A percentile compares a stretch with the other conserved stretches of the same genome.
These are phyloP conservation scores for Rhodofomes roseus DNA, from an alignment of 1,284 basidiomycete genomes.

Conservation along the genomic window DNA sequence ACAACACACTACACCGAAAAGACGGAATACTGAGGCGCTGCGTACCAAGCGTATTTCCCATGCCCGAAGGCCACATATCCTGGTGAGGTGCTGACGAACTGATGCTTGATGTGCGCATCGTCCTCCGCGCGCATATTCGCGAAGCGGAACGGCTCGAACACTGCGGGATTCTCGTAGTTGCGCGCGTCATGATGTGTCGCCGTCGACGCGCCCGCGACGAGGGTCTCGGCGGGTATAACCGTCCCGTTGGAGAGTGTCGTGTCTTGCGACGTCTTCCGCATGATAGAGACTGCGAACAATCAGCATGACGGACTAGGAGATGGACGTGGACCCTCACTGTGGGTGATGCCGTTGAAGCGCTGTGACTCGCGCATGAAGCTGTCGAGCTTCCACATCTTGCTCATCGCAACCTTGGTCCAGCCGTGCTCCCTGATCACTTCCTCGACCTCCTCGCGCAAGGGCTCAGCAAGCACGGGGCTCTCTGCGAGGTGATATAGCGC, in stretches of 20 bases:
- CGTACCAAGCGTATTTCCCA: constrained; percentile 30
- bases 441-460: constrained; percentile 44
- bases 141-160: constrained; percentile 46
- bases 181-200: constrained; percentile 39
- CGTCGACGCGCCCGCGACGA: constrained; percentile 38
- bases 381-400: constrained; percentile 47
- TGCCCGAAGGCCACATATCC: constrained; percentile 28
- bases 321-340: constrained; percentile 12
- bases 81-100: constrained; percentile 22
- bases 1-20: neutral
- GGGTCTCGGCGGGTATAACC: constrained; percentile 38
- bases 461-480: constrained; percentile 34
- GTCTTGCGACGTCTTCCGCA: constrained; percentile 31
- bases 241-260: constrained; percentile 38
- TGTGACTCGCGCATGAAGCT: constrained; percentile 49
- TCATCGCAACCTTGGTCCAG: constrained; percentile 42
- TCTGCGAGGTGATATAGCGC: constrained; percentile 39
- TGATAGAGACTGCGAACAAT: constrained; percentile 20
- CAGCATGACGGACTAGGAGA: constrained; percentile 7
- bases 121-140: constrained; percentile 33
- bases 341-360: constrained; percentile 30
- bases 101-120: constrained; percentile 23
- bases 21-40: neutral
- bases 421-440: constrained; percentile 33
- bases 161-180: constrained; percentile 36